These are phyloP conservation scores for Casaregolazyma lundiana DNA, from an alignment of 1,139 yeast genomes.

Conservation along the genomic window DNA sequence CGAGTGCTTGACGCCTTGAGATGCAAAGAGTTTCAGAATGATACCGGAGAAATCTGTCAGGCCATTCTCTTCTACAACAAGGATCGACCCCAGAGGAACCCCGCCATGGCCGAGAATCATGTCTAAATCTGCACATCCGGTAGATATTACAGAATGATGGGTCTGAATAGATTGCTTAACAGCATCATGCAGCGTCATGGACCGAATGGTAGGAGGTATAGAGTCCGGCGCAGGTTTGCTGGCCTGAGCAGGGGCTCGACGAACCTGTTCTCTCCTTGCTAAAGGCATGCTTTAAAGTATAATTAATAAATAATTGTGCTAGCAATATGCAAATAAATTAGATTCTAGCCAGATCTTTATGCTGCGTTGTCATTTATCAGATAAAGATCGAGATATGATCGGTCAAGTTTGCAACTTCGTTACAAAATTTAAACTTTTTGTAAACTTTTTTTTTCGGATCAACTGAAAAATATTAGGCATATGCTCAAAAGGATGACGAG, in stretches of 20 bases:
- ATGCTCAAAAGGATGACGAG: conserved; percentile 9
- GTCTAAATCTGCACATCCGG: conserved; percentile 75
- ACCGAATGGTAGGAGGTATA: background rate
- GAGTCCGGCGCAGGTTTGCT: conserved; percentile 3
- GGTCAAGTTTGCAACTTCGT: background rate
- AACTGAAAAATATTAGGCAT: conserved; percentile 1
- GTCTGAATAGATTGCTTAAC: conserved; percentile 72
- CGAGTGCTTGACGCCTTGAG: conserved; percentile 75
- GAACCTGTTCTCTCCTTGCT: conserved; percentile 1
- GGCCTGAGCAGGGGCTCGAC: conserved; percentile 4
- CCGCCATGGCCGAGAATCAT: conserved; percentile 77
- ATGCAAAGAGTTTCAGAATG: conserved; percentile 61
- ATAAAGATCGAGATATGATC: background rate
- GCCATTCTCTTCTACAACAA: conserved; percentile 77
- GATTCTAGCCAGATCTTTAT: too few species aligned
- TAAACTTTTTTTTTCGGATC: too few species aligned
- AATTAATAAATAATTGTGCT: background rate
- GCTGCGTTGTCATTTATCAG: too few species aligned
- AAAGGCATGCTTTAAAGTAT: background rate
- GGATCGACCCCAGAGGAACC: conserved; percentile 67
- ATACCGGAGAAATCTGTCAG: conserved; percentile 87
- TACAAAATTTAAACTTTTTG: background rate
- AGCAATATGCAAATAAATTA: too few species aligned
- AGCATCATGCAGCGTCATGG: conserved; percentile 33
- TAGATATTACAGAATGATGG: conserved; percentile 70